Conservation (phyloP, 148 eudicot genomes). For the Vaccinium macrocarpon region DNA sequence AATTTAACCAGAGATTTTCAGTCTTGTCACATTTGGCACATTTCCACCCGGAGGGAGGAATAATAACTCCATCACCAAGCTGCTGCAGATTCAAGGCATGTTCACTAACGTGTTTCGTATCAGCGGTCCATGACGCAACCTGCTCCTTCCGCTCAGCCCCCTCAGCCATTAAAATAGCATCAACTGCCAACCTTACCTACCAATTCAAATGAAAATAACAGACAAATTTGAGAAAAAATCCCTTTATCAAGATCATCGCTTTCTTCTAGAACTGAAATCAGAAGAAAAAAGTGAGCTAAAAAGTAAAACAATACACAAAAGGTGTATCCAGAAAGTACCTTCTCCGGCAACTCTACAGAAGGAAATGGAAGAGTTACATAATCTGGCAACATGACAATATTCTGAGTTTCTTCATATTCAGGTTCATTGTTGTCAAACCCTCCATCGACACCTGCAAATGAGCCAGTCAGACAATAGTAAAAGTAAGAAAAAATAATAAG, state of each 20-base stretch:
- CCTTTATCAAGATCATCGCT: not conserved
- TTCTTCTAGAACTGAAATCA: not conserved
- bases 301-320: not conserved
- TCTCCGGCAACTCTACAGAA: constrained; percentile 91
- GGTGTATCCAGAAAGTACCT: constrained; percentile 35
- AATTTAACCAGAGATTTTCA: constrained; percentile 91
- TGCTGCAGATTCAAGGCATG: constrained; percentile 69
- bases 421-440: constrained; percentile 88
- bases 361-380: constrained; percentile 75
- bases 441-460: constrained; percentile 70
- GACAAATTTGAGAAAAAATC: not conserved
- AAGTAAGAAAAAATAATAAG: not conserved
- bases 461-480: constrained; percentile 20
- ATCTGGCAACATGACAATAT: constrained; percentile 72
- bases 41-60: constrained; percentile 95
- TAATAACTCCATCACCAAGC: constrained; percentile 59
- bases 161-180: constrained; percentile 69
- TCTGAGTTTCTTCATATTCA: constrained; percentile 63
- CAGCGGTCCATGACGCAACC: constrained; percentile 90
- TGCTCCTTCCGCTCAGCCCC: constrained; percentile 93
- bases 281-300: not conserved
- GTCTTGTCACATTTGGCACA: constrained; percentile 91
- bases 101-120: constrained; percentile 70
- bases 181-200: constrained; percentile 93
- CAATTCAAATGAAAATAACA: constrained; percentile 18